Percentiles rank a stretch among this genome's conserved stretches.
These are phyloP conservation scores for Sclerotinia spermophila DNA, from an alignment of 2,329 filamentous ascomycete species.

Conservation along the genomic window DNA sequence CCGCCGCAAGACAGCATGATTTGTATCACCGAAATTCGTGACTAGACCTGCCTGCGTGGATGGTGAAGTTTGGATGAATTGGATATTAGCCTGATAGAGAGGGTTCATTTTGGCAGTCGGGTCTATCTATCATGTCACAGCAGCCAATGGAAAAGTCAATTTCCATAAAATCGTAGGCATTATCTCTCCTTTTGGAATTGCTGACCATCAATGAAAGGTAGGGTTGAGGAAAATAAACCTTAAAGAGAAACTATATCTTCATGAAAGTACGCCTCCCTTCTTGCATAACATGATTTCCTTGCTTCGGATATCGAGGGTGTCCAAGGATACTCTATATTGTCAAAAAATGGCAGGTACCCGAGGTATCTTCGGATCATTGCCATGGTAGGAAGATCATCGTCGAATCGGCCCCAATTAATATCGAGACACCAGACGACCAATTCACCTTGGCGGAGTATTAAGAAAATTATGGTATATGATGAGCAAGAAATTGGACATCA, in stretches of 20 bases:
- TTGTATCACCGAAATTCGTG: neutral
- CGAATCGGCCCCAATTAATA: neutral
- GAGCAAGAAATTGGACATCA: neutral
- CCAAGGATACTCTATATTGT: neutral
- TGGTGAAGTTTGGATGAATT: neutral
- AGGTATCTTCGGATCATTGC: neutral
- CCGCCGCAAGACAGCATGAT: neutral
- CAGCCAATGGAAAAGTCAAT: neutral
- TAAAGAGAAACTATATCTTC: neutral
- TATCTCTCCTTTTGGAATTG: neutral
- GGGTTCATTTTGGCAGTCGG: neutral
- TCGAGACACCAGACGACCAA: neutral
- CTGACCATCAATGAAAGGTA: neutral
- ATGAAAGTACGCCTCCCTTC: neutral
- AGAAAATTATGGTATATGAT: neutral
- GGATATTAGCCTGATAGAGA: neutral
- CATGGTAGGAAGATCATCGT: neutral
- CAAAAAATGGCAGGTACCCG: neutral
- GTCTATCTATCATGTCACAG: neutral
- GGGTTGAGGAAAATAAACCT: neutral
- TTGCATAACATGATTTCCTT: neutral
- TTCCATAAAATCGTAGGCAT: neutral
- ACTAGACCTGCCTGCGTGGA: constrained; percentile 2
- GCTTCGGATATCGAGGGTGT: neutral
- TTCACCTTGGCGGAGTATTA: neutral